A percentile compares a stretch with the other conserved stretches of the same genome.
Conservation (phyloP, 352 stramenopile species). For the Globisporangium radiosum region DNA sequence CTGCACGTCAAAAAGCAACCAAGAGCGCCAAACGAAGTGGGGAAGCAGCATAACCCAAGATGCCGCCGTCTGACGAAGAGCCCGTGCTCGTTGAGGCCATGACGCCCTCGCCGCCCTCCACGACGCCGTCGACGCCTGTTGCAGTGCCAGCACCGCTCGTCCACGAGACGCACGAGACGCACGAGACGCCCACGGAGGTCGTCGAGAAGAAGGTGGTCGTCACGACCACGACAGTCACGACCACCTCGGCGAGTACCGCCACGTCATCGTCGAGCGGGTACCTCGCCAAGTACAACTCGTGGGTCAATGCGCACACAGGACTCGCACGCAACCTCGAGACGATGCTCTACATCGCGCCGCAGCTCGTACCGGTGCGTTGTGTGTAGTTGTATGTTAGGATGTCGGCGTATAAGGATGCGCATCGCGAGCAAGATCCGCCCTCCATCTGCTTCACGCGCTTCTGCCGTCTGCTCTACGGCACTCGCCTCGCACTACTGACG, state of each 20-base stretch:
- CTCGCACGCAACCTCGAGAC: slow-evolving; percentile 75
- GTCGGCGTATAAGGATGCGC: too few species aligned
- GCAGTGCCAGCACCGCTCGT: not conserved
- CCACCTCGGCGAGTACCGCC: not conserved
- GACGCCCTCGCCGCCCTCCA: not conserved
- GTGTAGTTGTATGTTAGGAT: not conserved
- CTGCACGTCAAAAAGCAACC: too few species aligned
- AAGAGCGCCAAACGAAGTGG: too few species aligned
- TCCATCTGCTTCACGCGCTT: not conserved
- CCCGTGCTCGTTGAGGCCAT: slow-evolving; percentile 12
- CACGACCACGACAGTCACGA: slow-evolving; percentile 1
- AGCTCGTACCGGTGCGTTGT: slow-evolving; percentile 59
- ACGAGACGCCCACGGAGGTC: slow-evolving; percentile 4
- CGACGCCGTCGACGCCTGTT: not conserved
- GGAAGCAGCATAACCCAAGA: not conserved
- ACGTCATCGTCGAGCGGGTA: not conserved
- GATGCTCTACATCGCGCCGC: slow-evolving; percentile 67
- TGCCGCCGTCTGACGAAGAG: slow-evolving; percentile 15
- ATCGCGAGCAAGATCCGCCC: too few species aligned
- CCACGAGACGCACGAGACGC: too few species aligned
- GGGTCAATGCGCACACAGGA: slow-evolving; percentile 49
- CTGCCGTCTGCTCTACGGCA: slow-evolving; percentile 1
- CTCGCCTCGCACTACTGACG: not conserved
- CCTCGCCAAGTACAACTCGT: slow-evolving; percentile 53
- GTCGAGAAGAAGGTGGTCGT: slow-evolving; percentile 1